A percentile compares a stretch with the other conserved stretches of the same genome.
These are phyloP conservation scores for Sicyos edulis DNA, from an alignment of 306 rosid species.

Conservation along the genomic window DNA sequence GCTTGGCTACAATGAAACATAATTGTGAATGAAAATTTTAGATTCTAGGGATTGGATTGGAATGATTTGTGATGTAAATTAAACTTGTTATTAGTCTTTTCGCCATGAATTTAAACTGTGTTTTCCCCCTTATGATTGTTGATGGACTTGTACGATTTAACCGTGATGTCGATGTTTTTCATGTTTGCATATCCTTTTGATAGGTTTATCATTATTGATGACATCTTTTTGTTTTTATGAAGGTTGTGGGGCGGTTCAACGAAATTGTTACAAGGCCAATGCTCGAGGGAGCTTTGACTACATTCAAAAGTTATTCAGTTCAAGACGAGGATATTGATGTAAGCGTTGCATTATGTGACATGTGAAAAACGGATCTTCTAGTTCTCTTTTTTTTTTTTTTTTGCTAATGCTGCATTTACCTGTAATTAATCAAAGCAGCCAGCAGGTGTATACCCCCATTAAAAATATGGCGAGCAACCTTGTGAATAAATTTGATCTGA, in stretches of 20 bases:
- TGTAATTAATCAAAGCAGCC: neutral
- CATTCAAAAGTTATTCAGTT: conserved; percentile 68
- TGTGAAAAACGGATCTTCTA: neutral
- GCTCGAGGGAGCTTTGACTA: conserved; percentile 81
- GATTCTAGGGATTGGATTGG: conserved; percentile 2
- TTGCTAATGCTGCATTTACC: neutral
- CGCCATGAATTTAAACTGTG: neutral
- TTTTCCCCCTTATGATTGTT: neutral
- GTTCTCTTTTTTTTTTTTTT: neutral
- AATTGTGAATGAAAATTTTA: neutral
- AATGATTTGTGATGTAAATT: neutral
- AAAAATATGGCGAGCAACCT: neutral
- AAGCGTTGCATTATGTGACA: conserved; percentile 19
- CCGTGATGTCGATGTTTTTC: neutral
- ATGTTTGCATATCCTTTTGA: neutral
- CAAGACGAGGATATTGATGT: conserved; percentile 87
- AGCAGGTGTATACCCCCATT: neutral
- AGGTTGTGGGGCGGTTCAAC: conserved; percentile 95
- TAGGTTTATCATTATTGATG: conserved; percentile 13
- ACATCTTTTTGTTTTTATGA: conserved; percentile 18
- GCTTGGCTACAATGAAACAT: neutral
- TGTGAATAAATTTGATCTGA: neutral
- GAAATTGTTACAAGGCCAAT: conserved; percentile 76
- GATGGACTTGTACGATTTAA: neutral
- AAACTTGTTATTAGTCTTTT: neutral